phyloP scores from a whole-genome alignment of 2,329 filamentous ascomycete species.

The Macrophomina phaseolina region DNA sequence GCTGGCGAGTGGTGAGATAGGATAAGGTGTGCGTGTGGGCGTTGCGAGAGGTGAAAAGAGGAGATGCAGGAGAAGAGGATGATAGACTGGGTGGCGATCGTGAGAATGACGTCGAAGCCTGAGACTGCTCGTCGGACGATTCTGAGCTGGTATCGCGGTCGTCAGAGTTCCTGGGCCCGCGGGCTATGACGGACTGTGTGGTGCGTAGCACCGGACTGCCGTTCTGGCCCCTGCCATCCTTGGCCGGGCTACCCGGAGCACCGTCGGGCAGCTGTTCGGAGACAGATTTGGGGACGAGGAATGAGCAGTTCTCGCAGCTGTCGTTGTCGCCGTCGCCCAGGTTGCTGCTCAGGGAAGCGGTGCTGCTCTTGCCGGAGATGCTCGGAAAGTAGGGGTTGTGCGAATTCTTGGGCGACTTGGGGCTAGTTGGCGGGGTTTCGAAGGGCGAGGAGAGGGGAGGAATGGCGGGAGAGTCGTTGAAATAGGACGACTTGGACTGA shows the following conservation, averaged over 20 bases:
- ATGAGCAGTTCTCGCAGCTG: constrained; percentile 63
- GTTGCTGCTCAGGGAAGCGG: constrained; percentile 40
- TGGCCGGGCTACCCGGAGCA: constrained; percentile 56
- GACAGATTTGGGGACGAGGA: constrained; percentile 60
- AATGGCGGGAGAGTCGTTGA: constrained; percentile 37
- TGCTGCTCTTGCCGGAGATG: constrained; percentile 32
- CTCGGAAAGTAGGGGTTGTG: constrained; percentile 59
- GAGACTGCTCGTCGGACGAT: constrained; percentile 45
- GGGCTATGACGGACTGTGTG: constrained; percentile 59
- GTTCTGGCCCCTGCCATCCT: constrained; percentile 56
- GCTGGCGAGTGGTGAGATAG: constrained; percentile 64
- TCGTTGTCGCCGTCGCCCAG: constrained; percentile 53
- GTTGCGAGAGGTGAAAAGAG: constrained; percentile 47
- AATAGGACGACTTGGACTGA: constrained; percentile 40
- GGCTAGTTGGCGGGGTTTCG: constrained; percentile 49
- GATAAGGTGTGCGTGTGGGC: constrained; percentile 62
- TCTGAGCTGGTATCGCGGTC: constrained; percentile 32
- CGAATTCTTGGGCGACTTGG: constrained; percentile 40
- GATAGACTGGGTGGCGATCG: constrained; percentile 36
- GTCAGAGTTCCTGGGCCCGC: constrained; percentile 39
- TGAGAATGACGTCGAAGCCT: constrained; percentile 42
- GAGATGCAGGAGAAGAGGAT: constrained; percentile 48
- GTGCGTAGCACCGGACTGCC: constrained; percentile 62
- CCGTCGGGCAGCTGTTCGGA: constrained; percentile 60
- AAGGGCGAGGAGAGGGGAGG: constrained; percentile 45